Conservation (phyloP, 2,329 filamentous ascomycete genomes). For the Penicillium sp. region DNA sequence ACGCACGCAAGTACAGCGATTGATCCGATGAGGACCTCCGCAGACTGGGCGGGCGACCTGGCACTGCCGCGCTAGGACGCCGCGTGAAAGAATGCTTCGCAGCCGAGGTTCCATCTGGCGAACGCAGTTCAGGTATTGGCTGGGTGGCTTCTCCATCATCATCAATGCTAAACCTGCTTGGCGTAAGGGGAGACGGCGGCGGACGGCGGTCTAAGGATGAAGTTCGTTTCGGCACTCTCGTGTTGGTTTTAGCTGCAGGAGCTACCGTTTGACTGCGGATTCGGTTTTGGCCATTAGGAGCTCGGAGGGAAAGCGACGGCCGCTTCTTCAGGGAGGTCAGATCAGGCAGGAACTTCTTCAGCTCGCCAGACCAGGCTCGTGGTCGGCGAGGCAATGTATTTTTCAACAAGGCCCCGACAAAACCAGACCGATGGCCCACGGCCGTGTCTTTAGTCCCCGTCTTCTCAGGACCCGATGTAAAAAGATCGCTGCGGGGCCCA, state of each 20-base stretch:
- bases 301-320: constrained; percentile 32
- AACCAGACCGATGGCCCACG: constrained; percentile 27
- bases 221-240: constrained; percentile 2
- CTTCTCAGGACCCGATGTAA: not conserved
- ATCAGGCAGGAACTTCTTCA: constrained; percentile 41
- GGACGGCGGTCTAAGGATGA: constrained; percentile 21
- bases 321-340: constrained; percentile 33
- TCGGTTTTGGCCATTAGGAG: constrained; percentile 26
- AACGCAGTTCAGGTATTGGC: constrained; percentile 34
- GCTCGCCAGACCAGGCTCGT: constrained; percentile 39
- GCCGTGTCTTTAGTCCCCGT: constrained; percentile 17
- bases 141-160: constrained; percentile 29
- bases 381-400: constrained; percentile 34
- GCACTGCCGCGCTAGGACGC: constrained; percentile 27
- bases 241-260: constrained; percentile 2
- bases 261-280: constrained; percentile 30
- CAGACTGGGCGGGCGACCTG: constrained; percentile 40
- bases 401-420: constrained; percentile 38
- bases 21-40: constrained; percentile 71
- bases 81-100: constrained; percentile 36
- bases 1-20: constrained; percentile 67
- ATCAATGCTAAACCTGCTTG: constrained; percentile 16
- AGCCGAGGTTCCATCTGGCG: constrained; percentile 27
- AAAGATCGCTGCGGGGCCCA: constrained; percentile 17
- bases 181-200: constrained; percentile 2